Evolutionary conservation across 352 stramenopile genomes (phyloP).

Genomic region (Phytophthora syringae): DNA sequence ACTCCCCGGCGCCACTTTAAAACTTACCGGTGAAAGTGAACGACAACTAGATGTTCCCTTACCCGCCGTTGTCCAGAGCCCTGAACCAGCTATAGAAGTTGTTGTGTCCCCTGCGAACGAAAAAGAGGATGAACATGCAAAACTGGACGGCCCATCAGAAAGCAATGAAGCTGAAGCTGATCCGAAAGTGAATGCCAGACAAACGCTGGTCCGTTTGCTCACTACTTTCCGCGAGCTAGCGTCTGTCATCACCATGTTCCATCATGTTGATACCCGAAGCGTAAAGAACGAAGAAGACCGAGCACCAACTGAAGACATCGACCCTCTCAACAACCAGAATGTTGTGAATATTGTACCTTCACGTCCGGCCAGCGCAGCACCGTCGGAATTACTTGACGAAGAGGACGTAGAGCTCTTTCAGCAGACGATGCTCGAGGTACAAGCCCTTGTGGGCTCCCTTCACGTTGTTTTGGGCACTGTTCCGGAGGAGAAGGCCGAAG

Average conservation of each 20-base stretch:
- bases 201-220: slow-evolving; percentile 31
- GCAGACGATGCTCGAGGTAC: slow-evolving; percentile 34
- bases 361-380: slow-evolving; percentile 1
- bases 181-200: slow-evolving; percentile 19
- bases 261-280: slow-evolving; percentile 11
- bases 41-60: not conserved
- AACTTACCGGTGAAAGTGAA: slow-evolving; percentile 18
- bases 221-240: slow-evolving; percentile 37
- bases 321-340: not conserved
- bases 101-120: slow-evolving; percentile 1
- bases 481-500: slow-evolving; percentile 17
- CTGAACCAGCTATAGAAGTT: slow-evolving; percentile 5
- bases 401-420: slow-evolving; percentile 33
- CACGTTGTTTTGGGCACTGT: slow-evolving; percentile 35
- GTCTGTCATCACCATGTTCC: slow-evolving; percentile 28
- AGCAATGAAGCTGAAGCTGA: not conserved
- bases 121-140: slow-evolving; percentile 1
- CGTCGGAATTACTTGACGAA: slow-evolving; percentile 17
- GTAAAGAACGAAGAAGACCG: slow-evolving; percentile 8
- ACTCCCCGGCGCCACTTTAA: not conserved
- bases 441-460: slow-evolving; percentile 38
- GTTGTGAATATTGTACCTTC: slow-evolving; percentile 1
- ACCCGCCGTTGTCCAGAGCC: slow-evolving; percentile 5
- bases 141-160: not conserved
- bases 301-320: not conserved